Percentiles rank a stretch among this genome's conserved stretches.
These are phyloP conservation scores for Hyphopichia buzzinii DNA, from an alignment of 1,139 yeast species.

Conservation along the genomic window DNA sequence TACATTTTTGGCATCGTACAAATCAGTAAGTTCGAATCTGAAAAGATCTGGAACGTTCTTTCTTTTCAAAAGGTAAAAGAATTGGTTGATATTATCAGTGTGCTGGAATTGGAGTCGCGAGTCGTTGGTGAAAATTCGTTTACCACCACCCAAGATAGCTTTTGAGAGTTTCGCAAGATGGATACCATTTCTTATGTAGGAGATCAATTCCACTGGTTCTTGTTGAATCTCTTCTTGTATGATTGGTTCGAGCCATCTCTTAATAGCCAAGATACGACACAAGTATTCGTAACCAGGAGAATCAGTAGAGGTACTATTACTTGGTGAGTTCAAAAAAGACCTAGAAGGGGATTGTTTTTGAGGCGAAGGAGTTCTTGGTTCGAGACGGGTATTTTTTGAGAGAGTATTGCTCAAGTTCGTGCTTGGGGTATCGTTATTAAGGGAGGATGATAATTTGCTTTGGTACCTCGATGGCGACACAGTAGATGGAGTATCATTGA, in stretches of 20 bases:
- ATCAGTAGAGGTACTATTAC: conserved; percentile 27
- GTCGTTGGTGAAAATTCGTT: conserved; percentile 40
- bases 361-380: conserved; percentile 11
- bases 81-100: conserved; percentile 88
- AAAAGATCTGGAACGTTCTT: conserved; percentile 83
- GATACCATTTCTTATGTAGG: conserved; percentile 76
- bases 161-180: conserved; percentile 77
- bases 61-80: conserved; percentile 68
- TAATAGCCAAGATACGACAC: conserved; percentile 86
- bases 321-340: conserved; percentile 27
- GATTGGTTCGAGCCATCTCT: conserved; percentile 45
- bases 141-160: conserved; percentile 67
- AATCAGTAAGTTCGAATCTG: conserved; percentile 85
- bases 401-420: conserved; percentile 3
- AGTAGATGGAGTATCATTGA: conserved; percentile 1
- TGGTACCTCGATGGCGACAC: conserved; percentile 1
- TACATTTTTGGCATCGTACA: conserved; percentile 87
- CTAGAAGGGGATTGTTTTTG: conserved; percentile 10
- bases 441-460: conserved; percentile 1
- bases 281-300: conserved; percentile 70
- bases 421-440: background rate
- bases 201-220: conserved; percentile 48
- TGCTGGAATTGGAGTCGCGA: conserved; percentile 76
- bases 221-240: conserved; percentile 55
- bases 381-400: conserved; percentile 8